phyloP scores from a whole-genome alignment of 73 alveolate genomes.

The Diophrys appendiculata region DNA sequence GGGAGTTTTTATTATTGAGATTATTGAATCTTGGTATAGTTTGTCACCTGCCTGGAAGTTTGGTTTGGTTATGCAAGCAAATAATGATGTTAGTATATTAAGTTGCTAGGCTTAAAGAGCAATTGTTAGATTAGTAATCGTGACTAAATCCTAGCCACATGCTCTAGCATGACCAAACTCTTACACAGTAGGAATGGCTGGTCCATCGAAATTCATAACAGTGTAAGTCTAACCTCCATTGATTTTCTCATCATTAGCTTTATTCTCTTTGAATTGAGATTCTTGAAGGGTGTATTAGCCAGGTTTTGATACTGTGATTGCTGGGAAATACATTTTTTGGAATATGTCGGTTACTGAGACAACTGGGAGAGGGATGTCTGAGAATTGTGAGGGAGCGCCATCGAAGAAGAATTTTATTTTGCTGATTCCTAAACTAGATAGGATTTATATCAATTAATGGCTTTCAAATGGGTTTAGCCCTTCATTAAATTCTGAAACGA shows the following conservation, averaged over 20 bases:
- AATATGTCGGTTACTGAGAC: neutral
- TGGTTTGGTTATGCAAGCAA: too few species aligned
- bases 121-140: too few species aligned
- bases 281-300: neutral
- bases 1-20: too few species aligned
- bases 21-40: too few species aligned
- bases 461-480: constrained; percentile 24
- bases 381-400: neutral
- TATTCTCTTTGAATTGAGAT: neutral
- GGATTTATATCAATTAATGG: neutral
- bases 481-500: neutral
- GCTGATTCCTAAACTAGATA: constrained; percentile 5
- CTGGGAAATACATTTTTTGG: neutral
- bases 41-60: too few species aligned
- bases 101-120: too few species aligned
- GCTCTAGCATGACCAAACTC: neutral
- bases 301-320: neutral
- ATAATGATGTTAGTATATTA: too few species aligned
- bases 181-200: neutral
- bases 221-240: neutral
- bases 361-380: neutral
- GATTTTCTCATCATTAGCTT: neutral
- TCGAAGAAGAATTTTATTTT: constrained; percentile 12
- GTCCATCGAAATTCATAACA: neutral
- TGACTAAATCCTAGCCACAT: neutral